A percentile compares a stretch with the other conserved stretches of the same genome.
Evolutionary conservation across 176 grass and related monocot genomes (phyloP).

Genomic region (Aegilops speltoides): DNA sequence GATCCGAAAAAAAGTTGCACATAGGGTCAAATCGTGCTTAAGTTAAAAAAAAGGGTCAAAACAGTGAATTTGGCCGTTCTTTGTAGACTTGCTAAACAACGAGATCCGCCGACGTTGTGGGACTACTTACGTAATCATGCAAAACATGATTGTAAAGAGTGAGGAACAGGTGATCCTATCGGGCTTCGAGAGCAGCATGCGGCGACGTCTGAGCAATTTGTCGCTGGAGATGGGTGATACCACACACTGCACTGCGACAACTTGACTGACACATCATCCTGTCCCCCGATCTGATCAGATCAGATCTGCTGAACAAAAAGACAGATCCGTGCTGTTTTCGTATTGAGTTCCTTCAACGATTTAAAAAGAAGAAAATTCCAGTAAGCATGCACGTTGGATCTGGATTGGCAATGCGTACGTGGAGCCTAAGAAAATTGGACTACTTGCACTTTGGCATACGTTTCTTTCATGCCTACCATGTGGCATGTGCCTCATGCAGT

Average conservation of each 20-base stretch:
- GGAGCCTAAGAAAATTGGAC: neutral
- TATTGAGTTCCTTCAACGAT: neutral
- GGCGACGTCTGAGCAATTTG: too few species aligned
- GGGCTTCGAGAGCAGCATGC: too few species aligned
- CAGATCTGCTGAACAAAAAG: neutral
- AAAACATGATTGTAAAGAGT: too few species aligned
- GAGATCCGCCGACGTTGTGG: too few species aligned
- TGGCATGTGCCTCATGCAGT: neutral
- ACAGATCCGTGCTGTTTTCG: constrained; percentile 4
- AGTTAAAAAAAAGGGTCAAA: too few species aligned
- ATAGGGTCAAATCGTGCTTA: too few species aligned
- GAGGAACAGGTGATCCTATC: too few species aligned
- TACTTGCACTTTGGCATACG: neutral
- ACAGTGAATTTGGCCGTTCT: too few species aligned
- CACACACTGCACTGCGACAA: neutral
- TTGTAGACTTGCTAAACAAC: too few species aligned
- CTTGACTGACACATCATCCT: neutral
- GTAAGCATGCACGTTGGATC: neutral
- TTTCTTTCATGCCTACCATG: neutral
- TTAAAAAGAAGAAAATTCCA: neutral
- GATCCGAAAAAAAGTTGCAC: too few species aligned
- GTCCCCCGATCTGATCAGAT: neutral
- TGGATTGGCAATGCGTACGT: constrained; percentile 30
- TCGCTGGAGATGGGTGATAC: too few species aligned
- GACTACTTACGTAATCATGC: too few species aligned